Base-by-base conservation (phyloP, 129 eudicot genomes). In the Silybum marianum region DNA sequence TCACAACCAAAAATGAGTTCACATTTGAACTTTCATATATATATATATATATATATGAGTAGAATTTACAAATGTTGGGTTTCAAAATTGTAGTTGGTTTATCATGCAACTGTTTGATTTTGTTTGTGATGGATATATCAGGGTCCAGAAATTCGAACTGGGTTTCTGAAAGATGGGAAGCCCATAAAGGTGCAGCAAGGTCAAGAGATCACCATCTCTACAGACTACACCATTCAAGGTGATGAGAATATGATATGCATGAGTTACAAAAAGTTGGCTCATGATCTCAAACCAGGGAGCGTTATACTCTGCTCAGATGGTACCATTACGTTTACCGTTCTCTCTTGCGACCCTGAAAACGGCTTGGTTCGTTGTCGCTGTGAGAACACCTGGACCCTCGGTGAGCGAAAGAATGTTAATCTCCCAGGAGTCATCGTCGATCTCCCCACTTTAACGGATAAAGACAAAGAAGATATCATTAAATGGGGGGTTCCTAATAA, bases 131-230 rank as follows among this genome's bases (percentile, higher is more conserved):
- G 26, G 54, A 81, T 58, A 25, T 63, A 58, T 9, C 69, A 85
- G 85, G 88, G 88, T 62, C 88, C 88, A 71, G 88, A 85, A 63
- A 85, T 85, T 69, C 84, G 88, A 85, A 85, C 88, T 0, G 88
- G 85, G 25, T 85, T 85, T 81, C 23, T 85, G 78, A 85, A 85
- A 76, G 88, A 85, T 19, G 88, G 88, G 14, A 80, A 85, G 39
- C 85, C 88, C 10, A 75, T 85, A 22, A 21, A 85, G 68, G 36
- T 85, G 40, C 71, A 60, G 21, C 88, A 85, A 34, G 88, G 88
- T 62, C 78, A 84, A 69, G 87, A 84, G 19, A 84, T 84, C 73
- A 84, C 84, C 2, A 84, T 84, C 69, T 80, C 87, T 3, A 85
- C 88, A 11, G 88, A 81, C 36, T 85, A 85, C 76, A 30, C 9